Base-by-base conservation (phyloP, 306 rosid species). In the Canavalia ensiformis region DNA sequence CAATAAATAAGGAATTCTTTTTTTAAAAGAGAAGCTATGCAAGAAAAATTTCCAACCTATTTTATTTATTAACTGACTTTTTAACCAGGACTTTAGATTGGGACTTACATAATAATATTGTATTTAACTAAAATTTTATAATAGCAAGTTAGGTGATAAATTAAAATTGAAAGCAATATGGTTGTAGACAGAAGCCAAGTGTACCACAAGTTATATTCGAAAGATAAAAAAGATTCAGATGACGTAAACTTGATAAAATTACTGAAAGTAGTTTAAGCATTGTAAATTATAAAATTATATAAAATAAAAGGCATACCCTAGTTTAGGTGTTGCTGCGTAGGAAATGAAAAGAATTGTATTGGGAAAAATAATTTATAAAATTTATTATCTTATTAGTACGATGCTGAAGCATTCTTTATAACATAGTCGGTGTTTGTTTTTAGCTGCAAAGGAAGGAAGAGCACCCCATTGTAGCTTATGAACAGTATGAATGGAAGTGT, bases 111-210 rank as follows among this genome's bases (percentile, higher is more conserved):
- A 18, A 18, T 18, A 18, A 18, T 18, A 18, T 18, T 29, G 29
- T 57, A 55, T 25, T 55, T 25, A 57, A 55, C 6, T 55, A 57
- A 57, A 25, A 5, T 57, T 29, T 28, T 8, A 29, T 56, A 58
- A 58, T 34, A 58, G 29, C 11, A 28, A 58, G 8, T 30, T 58
- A 58, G 64, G 64, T 58, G 10, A 58, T 59, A 31, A 59, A 31
- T 58, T 29, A 58, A 58, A 58, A 29, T 31, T 59, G 18, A 59
- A 59, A 59, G 66, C 66, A 59, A 31, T 31, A 59, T 59, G 42
- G 13, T 59, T 30, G 37, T 41, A 59, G 8, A 3, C 4, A 5
- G 68, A 62, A 62, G 39, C 3, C 65, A 58, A 58, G 45, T 33
- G 12, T 12, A 11, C 34, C 45, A 62, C 0, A 5, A 62, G 10